A percentile compares a stretch with the other conserved stretches of the same genome.
Conservation (phyloP, 257 asterid species). For the Ilex aquifolium region DNA sequence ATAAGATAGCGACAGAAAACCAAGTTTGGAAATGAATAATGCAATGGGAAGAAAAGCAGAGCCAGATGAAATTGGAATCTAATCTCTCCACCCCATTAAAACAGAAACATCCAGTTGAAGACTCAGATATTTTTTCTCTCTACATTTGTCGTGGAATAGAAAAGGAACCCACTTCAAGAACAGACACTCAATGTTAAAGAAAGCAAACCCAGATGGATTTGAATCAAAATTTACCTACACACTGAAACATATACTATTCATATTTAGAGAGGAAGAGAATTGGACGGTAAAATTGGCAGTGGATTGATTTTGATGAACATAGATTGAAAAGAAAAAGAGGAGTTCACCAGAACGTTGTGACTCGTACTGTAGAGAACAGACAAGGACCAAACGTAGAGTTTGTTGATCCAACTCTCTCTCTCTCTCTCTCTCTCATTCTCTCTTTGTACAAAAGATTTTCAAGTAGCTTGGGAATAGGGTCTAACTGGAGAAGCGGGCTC, state of each 20-base stretch:
- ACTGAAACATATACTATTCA: conserved; percentile 6
- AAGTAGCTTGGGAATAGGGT: conserved; percentile 33
- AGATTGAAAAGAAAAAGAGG: neutral
- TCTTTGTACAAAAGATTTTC: neutral
- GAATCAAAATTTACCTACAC: conserved; percentile 12
- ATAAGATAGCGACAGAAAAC: conserved; percentile 5
- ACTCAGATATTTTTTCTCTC: conserved; percentile 2
- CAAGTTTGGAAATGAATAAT: conserved; percentile 9
- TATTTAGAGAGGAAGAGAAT: neutral
- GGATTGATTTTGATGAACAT: conserved; percentile 1
- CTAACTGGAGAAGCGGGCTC: conserved; percentile 42
- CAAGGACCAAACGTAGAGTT: neutral
- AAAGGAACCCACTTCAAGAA: neutral
- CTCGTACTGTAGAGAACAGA: conserved; percentile 11
- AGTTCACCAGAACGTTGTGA: neutral
- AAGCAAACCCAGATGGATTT: conserved; percentile 23
- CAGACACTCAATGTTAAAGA: conserved; percentile 6
- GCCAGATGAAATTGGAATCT: neutral
- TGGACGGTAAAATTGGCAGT: conserved; percentile 1
- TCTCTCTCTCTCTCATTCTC: conserved; percentile 2
- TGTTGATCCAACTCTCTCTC: neutral
- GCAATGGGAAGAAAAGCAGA: neutral
- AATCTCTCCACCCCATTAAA: neutral
- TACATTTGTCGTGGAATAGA: neutral
- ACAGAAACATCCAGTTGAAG: neutral